Conservation (phyloP, 2,329 filamentous ascomycete genomes). For the Neofusicoccum sp. region DNA sequence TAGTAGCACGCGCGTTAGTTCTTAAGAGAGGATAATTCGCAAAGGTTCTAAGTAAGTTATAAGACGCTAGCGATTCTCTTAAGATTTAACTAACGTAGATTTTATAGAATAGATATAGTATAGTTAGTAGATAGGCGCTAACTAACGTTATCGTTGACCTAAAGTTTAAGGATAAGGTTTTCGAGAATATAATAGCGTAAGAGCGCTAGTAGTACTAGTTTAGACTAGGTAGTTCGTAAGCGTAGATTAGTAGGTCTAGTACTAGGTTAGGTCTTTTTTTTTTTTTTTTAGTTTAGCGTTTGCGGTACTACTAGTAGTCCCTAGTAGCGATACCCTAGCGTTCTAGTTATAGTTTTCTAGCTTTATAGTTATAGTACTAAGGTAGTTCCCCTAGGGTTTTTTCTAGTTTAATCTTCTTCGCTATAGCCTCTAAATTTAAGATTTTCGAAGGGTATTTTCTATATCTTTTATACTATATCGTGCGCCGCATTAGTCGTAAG, state of each 20-base stretch:
- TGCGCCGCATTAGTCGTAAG: background rate
- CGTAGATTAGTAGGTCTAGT: background rate
- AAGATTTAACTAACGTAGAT: too few species aligned
- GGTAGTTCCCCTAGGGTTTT: too few species aligned
- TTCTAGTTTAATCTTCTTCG: too few species aligned
- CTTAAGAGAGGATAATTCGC: conserved; percentile 2
- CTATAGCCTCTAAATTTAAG: too few species aligned
- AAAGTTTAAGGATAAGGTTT: background rate
- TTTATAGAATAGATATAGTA: background rate
- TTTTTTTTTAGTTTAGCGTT: too few species aligned
- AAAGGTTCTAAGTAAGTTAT: too few species aligned
- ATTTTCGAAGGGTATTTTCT: too few species aligned
- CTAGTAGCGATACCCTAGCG: background rate
- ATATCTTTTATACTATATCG: too few species aligned
- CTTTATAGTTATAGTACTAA: background rate
- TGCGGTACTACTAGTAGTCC: background rate
- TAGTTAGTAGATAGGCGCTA: background rate
- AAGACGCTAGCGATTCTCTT: too few species aligned
- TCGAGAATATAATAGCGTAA: background rate
- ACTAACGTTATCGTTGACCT: background rate
- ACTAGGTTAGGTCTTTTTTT: too few species aligned
- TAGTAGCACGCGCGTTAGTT: too few species aligned
- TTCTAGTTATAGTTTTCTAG: background rate
- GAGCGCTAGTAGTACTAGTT: background rate
- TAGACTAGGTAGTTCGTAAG: background rate